Evolutionary conservation across 306 rosid species (phyloP), one percentile per base, ranked within the genome.

Genomic region (Pyrus bretschneideri): DNA sequence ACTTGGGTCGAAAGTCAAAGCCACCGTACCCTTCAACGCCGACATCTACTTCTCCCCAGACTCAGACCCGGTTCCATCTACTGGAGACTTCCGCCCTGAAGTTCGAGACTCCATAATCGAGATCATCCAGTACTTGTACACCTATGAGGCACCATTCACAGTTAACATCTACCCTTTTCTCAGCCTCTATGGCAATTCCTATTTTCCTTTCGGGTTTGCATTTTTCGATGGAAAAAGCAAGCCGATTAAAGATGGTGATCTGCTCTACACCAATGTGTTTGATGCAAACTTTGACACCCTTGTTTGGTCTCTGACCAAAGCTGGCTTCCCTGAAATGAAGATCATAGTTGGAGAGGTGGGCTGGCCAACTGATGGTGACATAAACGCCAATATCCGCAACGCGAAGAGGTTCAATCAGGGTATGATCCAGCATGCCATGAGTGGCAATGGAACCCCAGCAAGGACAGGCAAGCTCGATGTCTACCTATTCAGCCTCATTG

Each of bases 21-120:
- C 81, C 72, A 95, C 97, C 6, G 93, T 95, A 61, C 97, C 98
- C n/a, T 89, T 95, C 89, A 95, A 95, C 79, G 96, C 98, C 10
- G 98, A 95, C 84, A 78, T 88, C 65, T 95, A 95, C 81, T 81
- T 73, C 82, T 92, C 98, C 45, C 97, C 97, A 2, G 96, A 83
- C 33, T 83, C 93, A 51, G 83, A 95, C 81, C 93, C 84, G 18
- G 92, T 89, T 27, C 98, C 98, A 52, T 90, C 98, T 19, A 94
- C 97, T 0, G 98, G 98, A 4, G 96, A 92, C 69, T 95, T 95
- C 84, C 81, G 97, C 38, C 89, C 97, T 8, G 93, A 89, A 55
- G 70, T 92, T 19, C 75, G 86, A 71, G 97, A 92, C 81, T 60
- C 69, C 23, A 75, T 90, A 13, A 69, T 90, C 27, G 83, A 89